phyloP scores from a whole-genome alignment of 176 grass and related monocot species.

The Bromus sterilis region DNA sequence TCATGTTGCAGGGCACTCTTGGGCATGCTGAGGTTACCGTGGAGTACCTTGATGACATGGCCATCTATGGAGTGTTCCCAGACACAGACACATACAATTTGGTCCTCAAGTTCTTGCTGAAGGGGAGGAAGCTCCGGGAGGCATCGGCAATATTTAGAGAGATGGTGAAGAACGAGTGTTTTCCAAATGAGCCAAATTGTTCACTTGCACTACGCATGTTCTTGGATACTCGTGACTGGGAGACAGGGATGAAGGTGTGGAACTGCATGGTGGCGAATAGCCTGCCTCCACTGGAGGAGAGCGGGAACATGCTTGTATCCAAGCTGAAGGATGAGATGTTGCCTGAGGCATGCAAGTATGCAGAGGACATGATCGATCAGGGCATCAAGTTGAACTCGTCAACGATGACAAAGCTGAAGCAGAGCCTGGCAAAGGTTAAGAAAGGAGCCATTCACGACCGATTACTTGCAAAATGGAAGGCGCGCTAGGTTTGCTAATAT shows the following conservation, averaged over 20 bases:
- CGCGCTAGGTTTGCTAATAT: slow-evolving; percentile 33
- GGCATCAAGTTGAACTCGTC: slow-evolving; percentile 67
- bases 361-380: slow-evolving; percentile 79
- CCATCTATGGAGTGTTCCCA: slow-evolving; percentile 56
- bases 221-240: slow-evolving; percentile 43
- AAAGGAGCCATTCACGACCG: slow-evolving; percentile 55
- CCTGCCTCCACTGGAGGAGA: slow-evolving; percentile 55
- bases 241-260: slow-evolving; percentile 69
- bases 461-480: slow-evolving; percentile 76
- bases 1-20: slow-evolving; percentile 40
- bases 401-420: slow-evolving; percentile 66
- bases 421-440: slow-evolving; percentile 46
- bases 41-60: slow-evolving; percentile 66
- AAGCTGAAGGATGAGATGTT: slow-evolving; percentile 49
- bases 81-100: slow-evolving; percentile 50
- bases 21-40: slow-evolving; percentile 24
- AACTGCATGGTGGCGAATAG: slow-evolving; percentile 57
- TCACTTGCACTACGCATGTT: slow-evolving; percentile 40
- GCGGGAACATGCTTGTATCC: slow-evolving; percentile 65
- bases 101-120: slow-evolving; percentile 49
- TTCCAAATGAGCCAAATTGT: slow-evolving; percentile 40
- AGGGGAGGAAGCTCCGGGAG: slow-evolving; percentile 44
- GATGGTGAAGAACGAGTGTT: slow-evolving; percentile 81
- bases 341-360: slow-evolving; percentile 91
- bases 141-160: slow-evolving; percentile 57